Conservation (phyloP, 257 asterid genomes). For the Solanum sitiens region DNA sequence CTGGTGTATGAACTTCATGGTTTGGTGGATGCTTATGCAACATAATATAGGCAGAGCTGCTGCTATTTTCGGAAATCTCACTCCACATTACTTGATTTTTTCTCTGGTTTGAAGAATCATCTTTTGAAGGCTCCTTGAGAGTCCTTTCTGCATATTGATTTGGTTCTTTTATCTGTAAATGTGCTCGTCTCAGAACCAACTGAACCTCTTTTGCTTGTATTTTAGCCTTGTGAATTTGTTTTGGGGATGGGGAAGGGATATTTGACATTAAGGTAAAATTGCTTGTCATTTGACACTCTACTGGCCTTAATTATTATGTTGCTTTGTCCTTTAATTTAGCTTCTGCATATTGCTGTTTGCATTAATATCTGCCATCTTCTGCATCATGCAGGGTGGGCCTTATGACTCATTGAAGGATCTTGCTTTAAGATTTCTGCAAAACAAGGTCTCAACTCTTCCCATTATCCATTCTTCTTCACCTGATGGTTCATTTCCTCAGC, state of each 20-base stretch:
- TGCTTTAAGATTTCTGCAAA: slow-evolving; percentile 51
- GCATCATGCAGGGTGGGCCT: slow-evolving; percentile 51
- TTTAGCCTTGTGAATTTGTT: not conserved
- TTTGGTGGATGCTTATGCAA: not conserved
- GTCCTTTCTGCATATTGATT: not conserved
- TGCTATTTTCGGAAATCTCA: not conserved
- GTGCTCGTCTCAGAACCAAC: not conserved
- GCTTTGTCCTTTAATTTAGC: not conserved
- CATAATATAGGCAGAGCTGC: not conserved
- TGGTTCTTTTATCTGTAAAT: not conserved
- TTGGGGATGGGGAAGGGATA: not conserved
- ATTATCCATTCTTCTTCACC: slow-evolving; percentile 54
- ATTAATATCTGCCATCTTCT: not conserved
- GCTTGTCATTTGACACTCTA: not conserved
- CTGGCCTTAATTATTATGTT: not conserved
- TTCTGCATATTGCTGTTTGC: not conserved
- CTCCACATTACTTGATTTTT: not conserved
- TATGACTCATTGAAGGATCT: slow-evolving; percentile 52
- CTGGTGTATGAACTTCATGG: not conserved
- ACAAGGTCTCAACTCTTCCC: slow-evolving; percentile 53
- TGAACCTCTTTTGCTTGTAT: not conserved
- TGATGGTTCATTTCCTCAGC: slow-evolving; percentile 53
- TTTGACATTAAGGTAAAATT: not conserved
- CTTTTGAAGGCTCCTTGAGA: not conserved
- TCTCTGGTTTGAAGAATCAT: not conserved